A percentile compares a stretch with the other conserved stretches of the same genome.
These are phyloP conservation scores for Boletus vermiculosoides DNA, from an alignment of 768 basidiomycete species.

Conservation along the genomic window DNA sequence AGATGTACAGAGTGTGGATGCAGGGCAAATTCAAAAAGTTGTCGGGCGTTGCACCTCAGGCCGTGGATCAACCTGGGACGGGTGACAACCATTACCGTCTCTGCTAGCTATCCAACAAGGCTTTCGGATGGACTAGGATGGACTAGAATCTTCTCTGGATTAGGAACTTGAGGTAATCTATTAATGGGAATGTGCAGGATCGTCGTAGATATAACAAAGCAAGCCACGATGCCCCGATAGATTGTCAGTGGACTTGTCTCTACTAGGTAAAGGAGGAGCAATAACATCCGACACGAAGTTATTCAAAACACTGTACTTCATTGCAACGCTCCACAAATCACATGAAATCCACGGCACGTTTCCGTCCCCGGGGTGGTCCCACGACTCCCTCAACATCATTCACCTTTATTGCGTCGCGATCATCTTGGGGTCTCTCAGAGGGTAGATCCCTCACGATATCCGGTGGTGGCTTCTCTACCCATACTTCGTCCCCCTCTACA, in stretches of 20 bases:
- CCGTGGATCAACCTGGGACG: not conserved
- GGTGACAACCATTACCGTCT: not conserved
- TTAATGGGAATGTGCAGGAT: not conserved
- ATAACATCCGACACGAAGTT: not conserved
- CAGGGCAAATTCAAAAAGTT: constrained; percentile 75
- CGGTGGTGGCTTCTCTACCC: constrained; percentile 64
- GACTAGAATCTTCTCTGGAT: not conserved
- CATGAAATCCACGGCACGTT: constrained; percentile 76
- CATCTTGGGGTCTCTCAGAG: constrained; percentile 12
- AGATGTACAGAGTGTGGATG: constrained; percentile 98
- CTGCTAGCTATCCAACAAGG: not conserved
- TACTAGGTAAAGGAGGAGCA: not conserved
- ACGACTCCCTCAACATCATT: constrained; percentile 20
- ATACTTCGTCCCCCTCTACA: constrained; percentile 55
- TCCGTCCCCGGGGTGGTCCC: constrained; percentile 45
- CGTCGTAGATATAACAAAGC: not conserved
- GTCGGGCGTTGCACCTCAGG: not conserved
- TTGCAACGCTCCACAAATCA: constrained; percentile 31
- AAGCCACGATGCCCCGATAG: not conserved
- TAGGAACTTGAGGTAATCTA: not conserved
- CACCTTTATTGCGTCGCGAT: constrained; percentile 2
- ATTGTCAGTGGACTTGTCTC: no score
- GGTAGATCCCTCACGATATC: constrained; percentile 44
- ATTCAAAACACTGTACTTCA: not conserved
- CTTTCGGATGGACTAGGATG: not conserved